A percentile compares a stretch with the other conserved stretches of the same genome.
phyloP scores from a whole-genome alignment of 2,329 filamentous ascomycete genomes.

The Purpureocillium lavendulum region DNA sequence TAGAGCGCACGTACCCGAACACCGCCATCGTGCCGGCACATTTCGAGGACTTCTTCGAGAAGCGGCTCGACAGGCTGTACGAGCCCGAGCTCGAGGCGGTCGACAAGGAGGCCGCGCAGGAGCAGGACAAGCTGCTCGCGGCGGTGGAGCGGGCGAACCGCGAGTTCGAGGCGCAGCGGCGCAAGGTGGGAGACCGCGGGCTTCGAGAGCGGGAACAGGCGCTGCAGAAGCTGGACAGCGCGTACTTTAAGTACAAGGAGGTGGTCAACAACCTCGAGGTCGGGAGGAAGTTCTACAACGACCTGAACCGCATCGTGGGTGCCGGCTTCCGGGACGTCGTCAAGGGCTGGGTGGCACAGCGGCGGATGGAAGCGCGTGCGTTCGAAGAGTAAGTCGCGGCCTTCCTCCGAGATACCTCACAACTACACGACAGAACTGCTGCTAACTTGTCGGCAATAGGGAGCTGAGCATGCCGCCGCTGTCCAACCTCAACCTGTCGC shows the following conservation, averaged over 20 bases:
- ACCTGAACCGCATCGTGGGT: slow-evolving; percentile 79
- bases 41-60: slow-evolving; percentile 86
- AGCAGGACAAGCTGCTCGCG: slow-evolving; percentile 64
- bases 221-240: slow-evolving; percentile 80
- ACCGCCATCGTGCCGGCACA: slow-evolving; percentile 79
- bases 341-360: slow-evolving; percentile 69
- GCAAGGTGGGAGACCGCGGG: slow-evolving; percentile 52
- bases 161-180: slow-evolving; percentile 66
- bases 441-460: slow-evolving; percentile 16
- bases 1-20: slow-evolving; percentile 80
- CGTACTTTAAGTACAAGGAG: slow-evolving; percentile 94
- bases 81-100: slow-evolving; percentile 68
- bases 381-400: slow-evolving; percentile 59
- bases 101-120: slow-evolving; percentile 55
- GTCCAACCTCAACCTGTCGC: slow-evolving; percentile 31
- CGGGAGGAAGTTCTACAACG: slow-evolving; percentile 94
- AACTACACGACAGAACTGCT: no score
- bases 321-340: slow-evolving; percentile 69
- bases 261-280: slow-evolving; percentile 86
- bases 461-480: slow-evolving; percentile 45
- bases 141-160: slow-evolving; percentile 69
- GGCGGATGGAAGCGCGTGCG: slow-evolving; percentile 70
- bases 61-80: slow-evolving; percentile 66
- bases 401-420: no score
- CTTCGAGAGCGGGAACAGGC: slow-evolving; percentile 74